Evolutionary conservation across 345 rosid species (phyloP).

Genomic region (Lepidium africanum): DNA sequence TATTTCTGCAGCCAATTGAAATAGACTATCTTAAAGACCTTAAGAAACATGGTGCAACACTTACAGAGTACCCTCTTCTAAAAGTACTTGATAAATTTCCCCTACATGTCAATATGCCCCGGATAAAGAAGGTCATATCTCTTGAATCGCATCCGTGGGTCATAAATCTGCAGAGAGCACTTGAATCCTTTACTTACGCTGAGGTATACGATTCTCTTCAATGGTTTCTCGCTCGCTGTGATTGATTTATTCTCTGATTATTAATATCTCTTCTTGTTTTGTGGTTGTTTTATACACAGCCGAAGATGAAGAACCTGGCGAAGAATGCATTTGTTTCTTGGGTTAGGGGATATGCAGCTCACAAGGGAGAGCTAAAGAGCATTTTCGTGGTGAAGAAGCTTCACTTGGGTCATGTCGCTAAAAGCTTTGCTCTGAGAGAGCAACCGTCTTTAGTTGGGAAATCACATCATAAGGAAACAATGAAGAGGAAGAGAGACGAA

Average conservation of each 20-base stretch:
- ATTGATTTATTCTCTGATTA: background rate
- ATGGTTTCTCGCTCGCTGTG: background rate
- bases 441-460: slow-evolving; percentile 83
- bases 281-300: slow-evolving; percentile 34
- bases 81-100: slow-evolving; percentile 72
- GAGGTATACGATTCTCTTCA: slow-evolving; percentile 43
- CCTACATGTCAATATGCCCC: slow-evolving; percentile 37
- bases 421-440: slow-evolving; percentile 86
- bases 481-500: slow-evolving; percentile 86
- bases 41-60: slow-evolving; percentile 77
- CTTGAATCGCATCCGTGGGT: slow-evolving; percentile 81
- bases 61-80: slow-evolving; percentile 66
- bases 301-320: slow-evolving; percentile 56
- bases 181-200: slow-evolving; percentile 49
- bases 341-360: slow-evolving; percentile 88
- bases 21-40: slow-evolving; percentile 71
- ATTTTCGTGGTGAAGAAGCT: slow-evolving; percentile 86
- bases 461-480: slow-evolving; percentile 60
- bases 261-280: background rate
- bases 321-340: slow-evolving; percentile 86
- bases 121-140: slow-evolving; percentile 38
- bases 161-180: slow-evolving; percentile 60
- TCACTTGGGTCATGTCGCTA: slow-evolving; percentile 96
- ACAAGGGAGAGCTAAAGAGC: slow-evolving; percentile 81
- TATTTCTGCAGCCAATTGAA: slow-evolving; percentile 87